Conservation (phyloP, 371 early-diverging fungal species). For the Choanephora cucurbitarum region DNA sequence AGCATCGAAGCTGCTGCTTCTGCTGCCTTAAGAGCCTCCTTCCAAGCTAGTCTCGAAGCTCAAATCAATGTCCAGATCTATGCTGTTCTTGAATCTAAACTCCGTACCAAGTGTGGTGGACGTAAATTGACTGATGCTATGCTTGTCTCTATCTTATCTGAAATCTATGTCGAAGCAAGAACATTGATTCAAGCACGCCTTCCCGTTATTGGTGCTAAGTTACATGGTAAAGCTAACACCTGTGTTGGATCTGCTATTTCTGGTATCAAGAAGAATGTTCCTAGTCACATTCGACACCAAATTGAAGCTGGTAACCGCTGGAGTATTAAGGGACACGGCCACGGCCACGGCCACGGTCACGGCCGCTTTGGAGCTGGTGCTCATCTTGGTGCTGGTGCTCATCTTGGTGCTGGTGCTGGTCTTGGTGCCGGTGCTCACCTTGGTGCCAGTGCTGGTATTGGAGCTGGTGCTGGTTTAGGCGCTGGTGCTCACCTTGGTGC, state of each 20-base stretch:
- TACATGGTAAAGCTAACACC: background rate
- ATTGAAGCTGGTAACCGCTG: background rate
- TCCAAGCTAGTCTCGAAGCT: background rate
- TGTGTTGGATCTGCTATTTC: background rate
- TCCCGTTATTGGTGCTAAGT: background rate
- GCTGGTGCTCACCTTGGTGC: too few species aligned
- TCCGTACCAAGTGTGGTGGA: background rate
- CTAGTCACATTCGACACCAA: background rate
- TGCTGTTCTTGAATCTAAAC: background rate
- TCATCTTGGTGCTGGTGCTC: background rate
- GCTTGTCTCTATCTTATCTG: background rate
- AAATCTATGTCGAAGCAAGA: background rate
- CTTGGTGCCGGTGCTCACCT: background rate
- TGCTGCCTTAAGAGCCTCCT: background rate
- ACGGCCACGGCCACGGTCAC: background rate
- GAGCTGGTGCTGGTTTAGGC: background rate
- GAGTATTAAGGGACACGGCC: background rate
- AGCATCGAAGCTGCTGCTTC: background rate
- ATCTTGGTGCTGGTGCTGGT: too few species aligned
- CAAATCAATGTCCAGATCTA: background rate
- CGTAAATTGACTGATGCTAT: background rate
- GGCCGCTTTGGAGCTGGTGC: background rate
- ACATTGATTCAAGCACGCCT: background rate
- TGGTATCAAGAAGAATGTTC: background rate
- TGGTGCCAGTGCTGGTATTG: background rate